Conservation (phyloP, 345 rosid genomes). For the Salix dunnii region DNA sequence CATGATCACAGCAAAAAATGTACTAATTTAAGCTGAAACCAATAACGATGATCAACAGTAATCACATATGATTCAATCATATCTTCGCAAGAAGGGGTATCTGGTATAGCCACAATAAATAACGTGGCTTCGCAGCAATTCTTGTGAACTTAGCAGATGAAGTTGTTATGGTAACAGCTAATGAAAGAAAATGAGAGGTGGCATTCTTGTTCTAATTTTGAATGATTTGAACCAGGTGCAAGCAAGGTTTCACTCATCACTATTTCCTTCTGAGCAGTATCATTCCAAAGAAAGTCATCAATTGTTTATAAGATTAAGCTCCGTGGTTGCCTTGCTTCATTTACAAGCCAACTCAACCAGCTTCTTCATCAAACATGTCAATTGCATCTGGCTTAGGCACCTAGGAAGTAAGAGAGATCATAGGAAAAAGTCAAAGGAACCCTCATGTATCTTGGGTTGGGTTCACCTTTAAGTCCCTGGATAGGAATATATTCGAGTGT, state of each 20-base stretch:
- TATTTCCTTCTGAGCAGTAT: background rate
- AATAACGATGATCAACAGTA: background rate
- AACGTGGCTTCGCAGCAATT: background rate
- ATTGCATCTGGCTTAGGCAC: background rate
- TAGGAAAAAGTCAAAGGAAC: background rate
- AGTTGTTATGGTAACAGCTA: background rate
- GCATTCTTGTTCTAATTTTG: background rate
- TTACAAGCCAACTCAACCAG: background rate
- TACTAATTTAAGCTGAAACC: background rate
- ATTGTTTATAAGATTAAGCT: background rate
- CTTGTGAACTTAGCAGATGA: background rate
- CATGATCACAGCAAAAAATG: background rate
- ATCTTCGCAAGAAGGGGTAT: background rate
- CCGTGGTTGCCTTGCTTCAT: background rate
- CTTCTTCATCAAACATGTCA: background rate
- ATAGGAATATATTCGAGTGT: background rate
- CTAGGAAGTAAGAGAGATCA: background rate
- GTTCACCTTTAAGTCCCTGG: background rate
- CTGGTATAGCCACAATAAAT: background rate
- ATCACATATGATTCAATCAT: background rate
- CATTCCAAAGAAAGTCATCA: background rate
- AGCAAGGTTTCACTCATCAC: background rate
- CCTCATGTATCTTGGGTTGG: background rate
- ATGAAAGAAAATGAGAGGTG: background rate
- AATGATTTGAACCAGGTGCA: background rate